A percentile compares a stretch with the other conserved stretches of the same genome.
Conservation (phyloP, 2,329 filamentous ascomycete species). For the Fonsecaea pedrosoi region DNA sequence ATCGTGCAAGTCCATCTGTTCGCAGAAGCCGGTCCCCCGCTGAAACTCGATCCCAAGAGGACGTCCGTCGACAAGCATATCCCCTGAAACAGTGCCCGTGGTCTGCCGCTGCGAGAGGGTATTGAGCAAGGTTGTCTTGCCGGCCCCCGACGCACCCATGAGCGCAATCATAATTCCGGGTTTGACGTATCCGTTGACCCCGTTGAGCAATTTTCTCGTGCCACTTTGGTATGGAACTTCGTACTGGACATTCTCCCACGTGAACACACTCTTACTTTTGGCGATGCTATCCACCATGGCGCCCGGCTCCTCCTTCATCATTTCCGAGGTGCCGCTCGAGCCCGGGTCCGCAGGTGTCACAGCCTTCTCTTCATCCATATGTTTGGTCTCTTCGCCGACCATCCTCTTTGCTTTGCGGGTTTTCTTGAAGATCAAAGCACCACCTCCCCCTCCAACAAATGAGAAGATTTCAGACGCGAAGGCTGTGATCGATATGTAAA, state of each 20-base stretch:
- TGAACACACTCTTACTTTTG: constrained; percentile 70
- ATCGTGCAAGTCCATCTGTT: constrained; percentile 76
- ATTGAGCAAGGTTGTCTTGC: constrained; percentile 83
- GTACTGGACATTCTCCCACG: constrained; percentile 74
- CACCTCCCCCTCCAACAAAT: constrained; percentile 61
- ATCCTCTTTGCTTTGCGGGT: constrained; percentile 66
- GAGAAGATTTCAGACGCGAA: constrained; percentile 71
- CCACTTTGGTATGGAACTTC: constrained; percentile 72
- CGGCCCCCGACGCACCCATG: constrained; percentile 81
- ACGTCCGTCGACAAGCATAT: constrained; percentile 74
- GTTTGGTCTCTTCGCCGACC: constrained; percentile 52
- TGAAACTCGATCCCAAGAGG: constrained; percentile 69
- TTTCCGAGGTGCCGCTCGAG: constrained; percentile 43
- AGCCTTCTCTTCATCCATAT: constrained; percentile 65
- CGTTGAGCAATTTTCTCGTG: constrained; percentile 68
- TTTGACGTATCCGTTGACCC: constrained; percentile 77
- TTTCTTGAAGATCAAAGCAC: constrained; percentile 74
- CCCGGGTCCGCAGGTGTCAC: constrained; percentile 40
- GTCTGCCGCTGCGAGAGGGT: constrained; percentile 76
- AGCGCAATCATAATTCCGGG: constrained; percentile 80
- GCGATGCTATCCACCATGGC: constrained; percentile 57
- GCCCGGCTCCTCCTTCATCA: constrained; percentile 43
- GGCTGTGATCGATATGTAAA: constrained; percentile 76
- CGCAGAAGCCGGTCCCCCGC: constrained; percentile 72
- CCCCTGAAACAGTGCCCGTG: constrained; percentile 68